Conservation (phyloP, 1,284 basidiomycete species). For the Takashimella koratensis region DNA sequence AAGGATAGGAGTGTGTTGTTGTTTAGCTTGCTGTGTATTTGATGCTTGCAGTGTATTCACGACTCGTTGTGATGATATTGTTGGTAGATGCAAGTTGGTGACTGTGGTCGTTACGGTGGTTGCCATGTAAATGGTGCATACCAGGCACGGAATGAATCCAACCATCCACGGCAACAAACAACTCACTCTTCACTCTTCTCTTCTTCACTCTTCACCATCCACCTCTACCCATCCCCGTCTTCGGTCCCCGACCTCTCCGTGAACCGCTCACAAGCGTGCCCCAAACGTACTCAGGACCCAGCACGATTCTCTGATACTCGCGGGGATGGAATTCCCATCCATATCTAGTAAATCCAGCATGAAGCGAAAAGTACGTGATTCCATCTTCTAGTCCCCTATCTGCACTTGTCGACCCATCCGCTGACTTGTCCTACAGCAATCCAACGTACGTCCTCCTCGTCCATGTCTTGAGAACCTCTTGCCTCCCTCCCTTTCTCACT, state of each 20-base stretch:
- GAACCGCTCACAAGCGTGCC: no score
- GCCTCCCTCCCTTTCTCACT: slow-evolving; percentile 1
- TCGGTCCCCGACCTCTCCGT: no score
- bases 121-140: no score
- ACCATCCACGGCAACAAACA: background rate
- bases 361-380: slow-evolving; percentile 30
- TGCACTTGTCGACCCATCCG: background rate
- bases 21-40: no score
- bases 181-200: background rate
- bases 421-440: slow-evolving; percentile 1
- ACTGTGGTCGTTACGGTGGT: no score
- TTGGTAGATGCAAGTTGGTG: no score
- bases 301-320: no score
- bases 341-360: slow-evolving; percentile 24
- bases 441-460: slow-evolving; percentile 1
- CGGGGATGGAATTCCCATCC: slow-evolving; percentile 21
- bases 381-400: background rate
- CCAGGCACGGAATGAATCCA: background rate
- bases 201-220: background rate
- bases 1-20: no score
- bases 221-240: background rate
- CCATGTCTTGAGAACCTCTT: slow-evolving; percentile 11
- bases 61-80: no score
- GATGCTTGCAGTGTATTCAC: no score
- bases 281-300: no score